Evolutionary conservation across 1,284 basidiomycete genomes (phyloP).

Genomic region (Cryptococcus floricola): DNA sequence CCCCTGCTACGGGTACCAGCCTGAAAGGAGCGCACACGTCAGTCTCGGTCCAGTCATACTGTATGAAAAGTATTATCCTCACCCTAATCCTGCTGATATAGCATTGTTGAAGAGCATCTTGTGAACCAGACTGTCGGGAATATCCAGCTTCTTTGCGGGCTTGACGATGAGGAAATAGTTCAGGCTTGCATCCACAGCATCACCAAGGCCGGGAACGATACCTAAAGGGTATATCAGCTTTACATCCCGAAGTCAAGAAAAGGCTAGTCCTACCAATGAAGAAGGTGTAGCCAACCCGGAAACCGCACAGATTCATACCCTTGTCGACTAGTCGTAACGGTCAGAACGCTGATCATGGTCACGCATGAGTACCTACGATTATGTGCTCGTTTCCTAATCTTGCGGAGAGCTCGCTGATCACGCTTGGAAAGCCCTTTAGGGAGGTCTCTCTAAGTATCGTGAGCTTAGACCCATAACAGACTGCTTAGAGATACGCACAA

Average conservation of each 20-base stretch:
- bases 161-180: conserved; percentile 76
- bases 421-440: conserved; percentile 73
- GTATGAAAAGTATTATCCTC: conserved; percentile 7
- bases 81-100: conserved; percentile 65
- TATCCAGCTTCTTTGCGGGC: conserved; percentile 61
- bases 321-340: conserved; percentile 61
- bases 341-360: too few species aligned
- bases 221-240: conserved; percentile 18
- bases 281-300: conserved; percentile 80
- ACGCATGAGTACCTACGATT: conserved; percentile 48
- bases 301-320: conserved; percentile 74
- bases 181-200: conserved; percentile 42
- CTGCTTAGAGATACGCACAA: conserved; percentile 53
- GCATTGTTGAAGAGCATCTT: conserved; percentile 78
- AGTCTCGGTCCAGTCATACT: not conserved
- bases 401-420: conserved; percentile 71
- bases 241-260: not conserved
- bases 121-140: conserved; percentile 64
- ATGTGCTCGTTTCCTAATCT: conserved; percentile 74
- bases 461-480: not conserved
- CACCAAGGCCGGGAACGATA: conserved; percentile 46
- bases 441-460: conserved; percentile 57
- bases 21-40: conserved; percentile 6
- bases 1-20: conserved; percentile 72
- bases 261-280: conserved; percentile 59